Percentiles rank a stretch among this genome's conserved stretches.
phyloP scores from a whole-genome alignment of 176 grass and related monocot genomes.

The Aegilops bicornis region DNA sequence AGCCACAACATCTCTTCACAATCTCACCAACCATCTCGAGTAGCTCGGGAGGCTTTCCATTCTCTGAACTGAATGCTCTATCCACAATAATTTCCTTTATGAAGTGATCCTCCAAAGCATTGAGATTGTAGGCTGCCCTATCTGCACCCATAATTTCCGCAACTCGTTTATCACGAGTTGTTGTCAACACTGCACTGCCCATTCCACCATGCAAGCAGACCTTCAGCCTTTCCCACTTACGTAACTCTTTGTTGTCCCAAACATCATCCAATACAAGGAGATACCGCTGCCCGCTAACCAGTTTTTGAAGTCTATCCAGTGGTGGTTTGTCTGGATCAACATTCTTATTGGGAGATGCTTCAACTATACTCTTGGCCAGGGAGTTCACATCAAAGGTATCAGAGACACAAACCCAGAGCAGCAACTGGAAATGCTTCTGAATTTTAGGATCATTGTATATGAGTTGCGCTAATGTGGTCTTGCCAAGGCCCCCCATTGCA shows the following conservation, averaged over 20 bases:
- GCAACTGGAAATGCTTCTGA: neutral
- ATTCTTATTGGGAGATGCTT: neutral
- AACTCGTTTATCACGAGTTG: too few relatives aligned
- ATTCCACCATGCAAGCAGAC: too few relatives aligned
- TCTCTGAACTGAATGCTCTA: too few relatives aligned
- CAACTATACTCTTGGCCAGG: neutral
- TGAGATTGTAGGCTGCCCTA: too few relatives aligned
- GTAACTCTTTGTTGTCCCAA: neutral
- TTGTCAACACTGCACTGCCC: too few relatives aligned
- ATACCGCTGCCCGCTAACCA: neutral
- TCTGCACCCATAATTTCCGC: too few relatives aligned
- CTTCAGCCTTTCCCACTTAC: neutral
- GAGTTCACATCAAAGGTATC: constrained; percentile 11
- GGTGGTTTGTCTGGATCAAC: neutral
- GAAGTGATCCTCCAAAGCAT: too few relatives aligned
- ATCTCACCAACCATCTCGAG: too few relatives aligned
- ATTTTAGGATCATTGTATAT: neutral
- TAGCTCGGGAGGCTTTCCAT: too few relatives aligned
- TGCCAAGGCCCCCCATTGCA: neutral
- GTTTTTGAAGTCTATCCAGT: neutral
- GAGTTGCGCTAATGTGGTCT: neutral
- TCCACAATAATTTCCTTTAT: too few relatives aligned
- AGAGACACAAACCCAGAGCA: constrained; percentile 34
- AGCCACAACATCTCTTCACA: too few relatives aligned
- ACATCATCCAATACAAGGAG: neutral